These are phyloP conservation scores for Fusarium ramigenum DNA, from an alignment of 2,329 filamentous ascomycete species.

Conservation along the genomic window DNA sequence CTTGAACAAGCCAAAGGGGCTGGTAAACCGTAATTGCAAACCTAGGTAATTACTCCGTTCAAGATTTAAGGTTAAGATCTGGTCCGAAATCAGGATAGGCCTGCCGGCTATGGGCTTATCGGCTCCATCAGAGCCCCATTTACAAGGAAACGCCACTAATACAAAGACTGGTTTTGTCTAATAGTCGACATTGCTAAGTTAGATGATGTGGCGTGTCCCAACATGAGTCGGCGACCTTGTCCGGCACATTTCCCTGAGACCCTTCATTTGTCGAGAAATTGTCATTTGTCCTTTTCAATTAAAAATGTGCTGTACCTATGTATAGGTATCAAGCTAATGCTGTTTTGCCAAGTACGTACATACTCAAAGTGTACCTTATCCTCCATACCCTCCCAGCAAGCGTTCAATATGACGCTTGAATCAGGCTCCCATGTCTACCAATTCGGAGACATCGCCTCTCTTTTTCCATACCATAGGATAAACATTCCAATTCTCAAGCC, in stretches of 20 bases:
- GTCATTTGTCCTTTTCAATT: conserved; percentile 31
- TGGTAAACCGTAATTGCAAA: conserved; percentile 5
- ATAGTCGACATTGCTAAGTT: conserved; percentile 5
- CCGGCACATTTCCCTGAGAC: background rate
- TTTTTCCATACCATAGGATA: conserved; percentile 1
- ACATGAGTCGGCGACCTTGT: background rate
- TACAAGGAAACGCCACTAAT: background rate
- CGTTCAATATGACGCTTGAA: background rate
- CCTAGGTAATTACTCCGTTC: background rate
- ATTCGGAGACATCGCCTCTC: background rate
- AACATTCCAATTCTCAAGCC: background rate
- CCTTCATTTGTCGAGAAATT: conserved; percentile 29
- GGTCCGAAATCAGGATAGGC: conserved; percentile 14
- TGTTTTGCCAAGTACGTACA: conserved; percentile 37
- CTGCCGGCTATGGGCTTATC: background rate
- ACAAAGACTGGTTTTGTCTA: background rate
- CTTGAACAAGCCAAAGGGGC: background rate
- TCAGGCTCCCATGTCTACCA: background rate
- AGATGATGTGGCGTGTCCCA: conserved; percentile 6
- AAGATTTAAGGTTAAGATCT: conserved; percentile 27
- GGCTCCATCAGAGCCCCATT: background rate
- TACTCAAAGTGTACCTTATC: conserved; percentile 33
- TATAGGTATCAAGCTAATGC: conserved; percentile 30
- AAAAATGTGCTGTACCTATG: conserved; percentile 32
- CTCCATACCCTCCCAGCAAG: conserved; percentile 2